phyloP scores from a whole-genome alignment of 345 rosid species.

The Pistacia vera region DNA sequence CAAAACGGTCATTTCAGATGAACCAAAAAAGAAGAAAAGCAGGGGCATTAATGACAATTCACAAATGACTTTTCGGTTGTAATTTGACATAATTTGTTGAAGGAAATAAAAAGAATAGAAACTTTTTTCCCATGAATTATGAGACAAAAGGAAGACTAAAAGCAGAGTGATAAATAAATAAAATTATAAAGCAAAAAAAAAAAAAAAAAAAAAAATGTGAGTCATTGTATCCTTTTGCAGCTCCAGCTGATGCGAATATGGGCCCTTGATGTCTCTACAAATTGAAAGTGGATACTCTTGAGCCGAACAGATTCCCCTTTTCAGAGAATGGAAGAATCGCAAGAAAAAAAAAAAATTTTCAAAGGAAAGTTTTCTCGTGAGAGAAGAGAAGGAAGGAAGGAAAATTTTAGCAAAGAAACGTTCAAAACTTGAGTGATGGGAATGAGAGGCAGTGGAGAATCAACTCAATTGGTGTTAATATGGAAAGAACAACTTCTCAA shows the following conservation, averaged over 20 bases:
- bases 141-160: conserved; percentile 7
- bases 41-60: not conserved
- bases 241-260: not conserved
- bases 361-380: not conserved
- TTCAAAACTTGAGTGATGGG: not conserved
- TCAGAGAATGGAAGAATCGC: not conserved
- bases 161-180: not conserved
- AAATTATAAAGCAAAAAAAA: not conserved
- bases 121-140: not conserved
- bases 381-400: no score
- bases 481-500: not conserved
- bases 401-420: not conserved
- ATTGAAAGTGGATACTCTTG: not conserved
- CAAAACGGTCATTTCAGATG: not conserved
- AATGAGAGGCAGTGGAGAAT: not conserved
- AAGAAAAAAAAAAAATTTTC: no score
- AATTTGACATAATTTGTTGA: not conserved
- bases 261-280: conserved; percentile 5
- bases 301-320: not conserved
- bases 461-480: not conserved
- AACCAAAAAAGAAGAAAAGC: not conserved
- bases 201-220: not conserved
- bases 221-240: conserved; percentile 8
- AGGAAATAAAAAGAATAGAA: conserved; percentile 3
- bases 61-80: not conserved